phyloP scores from a whole-genome alignment of 306 rosid genomes.

The Lithocarpus polystachyus region DNA sequence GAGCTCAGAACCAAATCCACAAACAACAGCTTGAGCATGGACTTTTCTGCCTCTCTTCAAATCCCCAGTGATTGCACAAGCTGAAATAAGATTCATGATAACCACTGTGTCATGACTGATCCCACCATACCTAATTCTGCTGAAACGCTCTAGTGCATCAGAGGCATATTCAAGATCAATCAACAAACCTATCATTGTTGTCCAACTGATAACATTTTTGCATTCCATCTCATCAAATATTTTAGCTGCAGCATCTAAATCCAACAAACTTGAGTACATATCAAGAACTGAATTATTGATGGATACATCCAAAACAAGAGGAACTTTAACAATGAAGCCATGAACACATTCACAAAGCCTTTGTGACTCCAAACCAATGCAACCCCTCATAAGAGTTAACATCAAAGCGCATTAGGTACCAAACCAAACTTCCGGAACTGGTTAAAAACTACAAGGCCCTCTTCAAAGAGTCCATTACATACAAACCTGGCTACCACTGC shows the following conservation, averaged over 20 bases:
- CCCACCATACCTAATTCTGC: conserved; percentile 2
- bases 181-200: conserved; percentile 3
- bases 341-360: conserved; percentile 11
- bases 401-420: neutral
- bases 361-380: neutral
- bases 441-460: conserved; percentile 1
- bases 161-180: neutral
- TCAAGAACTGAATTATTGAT: conserved; percentile 1
- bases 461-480: conserved; percentile 5
- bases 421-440: neutral
- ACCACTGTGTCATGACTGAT: neutral
- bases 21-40: conserved; percentile 3
- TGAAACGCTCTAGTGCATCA: neutral
- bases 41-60: conserved; percentile 8
- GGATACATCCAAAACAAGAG: neutral
- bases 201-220: conserved; percentile 8
- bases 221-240: conserved; percentile 1
- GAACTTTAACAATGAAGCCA: conserved; percentile 1
- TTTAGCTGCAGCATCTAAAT: neutral
- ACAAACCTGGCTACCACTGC: conserved; percentile 12
- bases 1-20: conserved; percentile 11
- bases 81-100: neutral
- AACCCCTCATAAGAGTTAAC: neutral
- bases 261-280: conserved; percentile 13
- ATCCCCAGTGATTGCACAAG: conserved; percentile 8